These are phyloP conservation scores for Cordyceps javanica DNA, from an alignment of 2,329 filamentous ascomycete genomes.

Conservation along the genomic window DNA sequence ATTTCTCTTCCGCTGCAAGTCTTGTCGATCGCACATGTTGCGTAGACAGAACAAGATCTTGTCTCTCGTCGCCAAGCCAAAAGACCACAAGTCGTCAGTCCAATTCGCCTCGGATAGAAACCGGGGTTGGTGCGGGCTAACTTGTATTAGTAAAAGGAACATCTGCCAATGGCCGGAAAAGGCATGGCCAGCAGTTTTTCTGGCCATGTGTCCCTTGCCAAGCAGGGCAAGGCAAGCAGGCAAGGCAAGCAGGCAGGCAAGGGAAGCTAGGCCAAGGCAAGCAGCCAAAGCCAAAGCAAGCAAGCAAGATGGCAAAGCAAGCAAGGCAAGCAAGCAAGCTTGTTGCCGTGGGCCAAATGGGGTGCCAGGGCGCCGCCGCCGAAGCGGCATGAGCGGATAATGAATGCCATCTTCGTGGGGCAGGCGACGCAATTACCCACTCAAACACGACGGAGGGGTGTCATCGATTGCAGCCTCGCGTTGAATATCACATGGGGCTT, in stretches of 20 bases:
- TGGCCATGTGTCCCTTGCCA: not conserved
- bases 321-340: too few relatives aligned
- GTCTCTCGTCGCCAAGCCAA: not conserved
- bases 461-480: not conserved
- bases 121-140: not conserved
- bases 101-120: slow-evolving; percentile 2
- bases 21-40: not conserved
- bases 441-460: too few relatives aligned
- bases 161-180: not conserved
- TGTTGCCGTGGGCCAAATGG: too few relatives aligned
- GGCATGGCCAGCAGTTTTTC: not conserved
- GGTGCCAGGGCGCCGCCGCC: too few relatives aligned
- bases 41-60: too few relatives aligned
- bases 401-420: too few relatives aligned
- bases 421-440: not conserved
- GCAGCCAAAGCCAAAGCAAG: too few relatives aligned
- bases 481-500: too few relatives aligned
- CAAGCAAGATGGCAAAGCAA: too few relatives aligned
- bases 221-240: not conserved
- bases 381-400: too few relatives aligned
- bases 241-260: too few relatives aligned
- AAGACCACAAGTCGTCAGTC: slow-evolving; percentile 7
- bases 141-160: not conserved
- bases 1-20: not conserved
- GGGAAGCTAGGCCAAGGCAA: too few relatives aligned